These are phyloP conservation scores for Calycina marina DNA, from an alignment of 2,329 filamentous ascomycete species.

Conservation along the genomic window DNA sequence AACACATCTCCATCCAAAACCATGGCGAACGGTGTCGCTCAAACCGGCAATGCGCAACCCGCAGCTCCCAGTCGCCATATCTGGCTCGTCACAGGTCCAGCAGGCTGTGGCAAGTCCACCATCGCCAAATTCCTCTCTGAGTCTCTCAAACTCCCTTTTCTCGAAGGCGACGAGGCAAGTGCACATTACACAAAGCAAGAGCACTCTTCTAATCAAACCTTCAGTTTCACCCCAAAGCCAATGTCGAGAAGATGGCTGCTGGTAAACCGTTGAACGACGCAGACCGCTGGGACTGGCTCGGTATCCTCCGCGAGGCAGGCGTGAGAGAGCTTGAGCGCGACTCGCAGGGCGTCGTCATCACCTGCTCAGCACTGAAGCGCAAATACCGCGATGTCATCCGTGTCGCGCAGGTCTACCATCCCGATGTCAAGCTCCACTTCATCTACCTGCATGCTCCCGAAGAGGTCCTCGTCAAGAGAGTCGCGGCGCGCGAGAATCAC, in stretches of 20 bases:
- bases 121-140: constrained; percentile 51
- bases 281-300: constrained; percentile 97
- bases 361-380: constrained; percentile 89
- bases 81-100: constrained; percentile 67
- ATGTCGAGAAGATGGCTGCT: constrained; percentile 80
- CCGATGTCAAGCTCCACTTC: constrained; percentile 71
- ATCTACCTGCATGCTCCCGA: constrained; percentile 76
- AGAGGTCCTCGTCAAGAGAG: constrained; percentile 59
- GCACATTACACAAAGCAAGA: too few relatives aligned
- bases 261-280: constrained; percentile 78
- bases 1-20: constrained; percentile 8
- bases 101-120: constrained; percentile 68
- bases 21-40: constrained; percentile 8
- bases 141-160: constrained; percentile 50
- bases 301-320: constrained; percentile 55
- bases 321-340: constrained; percentile 36
- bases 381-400: constrained; percentile 92
- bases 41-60: constrained; percentile 7
- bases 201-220: not conserved
- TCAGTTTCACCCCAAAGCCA: constrained; percentile 61
- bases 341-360: constrained; percentile 70
- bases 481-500: constrained; percentile 62
- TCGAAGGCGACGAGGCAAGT: constrained; percentile 66
- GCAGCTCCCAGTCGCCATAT: constrained; percentile 42
- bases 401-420: constrained; percentile 61